Base-by-base conservation (phyloP, 768 basidiomycete species). In the Suillus sp. region DNA sequence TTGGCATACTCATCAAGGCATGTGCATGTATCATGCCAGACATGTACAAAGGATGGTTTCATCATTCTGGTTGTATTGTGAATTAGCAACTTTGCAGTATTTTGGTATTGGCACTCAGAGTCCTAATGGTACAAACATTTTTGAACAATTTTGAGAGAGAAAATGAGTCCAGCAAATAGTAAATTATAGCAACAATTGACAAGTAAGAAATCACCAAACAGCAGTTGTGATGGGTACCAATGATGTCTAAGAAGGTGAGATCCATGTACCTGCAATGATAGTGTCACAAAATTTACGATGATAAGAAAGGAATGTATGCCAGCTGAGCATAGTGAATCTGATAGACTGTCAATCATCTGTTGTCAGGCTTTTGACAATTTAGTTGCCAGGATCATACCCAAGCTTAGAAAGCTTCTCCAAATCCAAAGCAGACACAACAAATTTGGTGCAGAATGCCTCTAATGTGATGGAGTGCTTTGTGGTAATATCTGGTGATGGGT, bases 21-120 rank as follows among this genome's bases (percentile, higher is more conserved):
- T 69, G 69, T 58, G 53, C 45, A 37, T 66, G 65, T 50, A 64
- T 69, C 56, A 68, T 47, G 4, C 55, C 62, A 7, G 62, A 68
- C 16, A 69, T 59, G 62, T 59, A 30, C 38, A 43, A 22, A 60
- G 62, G 43, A 25, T 48, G 47, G 47, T 48, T 48, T 4, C 22
- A 2, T 48, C 47, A 48, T 14, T 4, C 47, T 13, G 47, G 47
- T 48, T 48, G 47, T 48, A 48, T 48, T 3, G 4, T 48, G 4
- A 14, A 48, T 13, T 48, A 48, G 47, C 22, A 14, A 48, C 25
- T 4, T 14, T 10, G 4, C n/a, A n/a, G 20, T 42, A 42, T 42
- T n/a, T n/a, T n/a, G n/a, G n/a, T n/a, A n/a, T n/a, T n/a, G n/a
- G n/a, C n/a, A n/a, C n/a, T n/a, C n/a, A n/a, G n/a, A n/a, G n/a